A percentile compares a stretch with the other conserved stretches of the same genome.
phyloP scores from a whole-genome alignment of 2,329 filamentous ascomycete genomes.

The Delphinella strobiligena region DNA sequence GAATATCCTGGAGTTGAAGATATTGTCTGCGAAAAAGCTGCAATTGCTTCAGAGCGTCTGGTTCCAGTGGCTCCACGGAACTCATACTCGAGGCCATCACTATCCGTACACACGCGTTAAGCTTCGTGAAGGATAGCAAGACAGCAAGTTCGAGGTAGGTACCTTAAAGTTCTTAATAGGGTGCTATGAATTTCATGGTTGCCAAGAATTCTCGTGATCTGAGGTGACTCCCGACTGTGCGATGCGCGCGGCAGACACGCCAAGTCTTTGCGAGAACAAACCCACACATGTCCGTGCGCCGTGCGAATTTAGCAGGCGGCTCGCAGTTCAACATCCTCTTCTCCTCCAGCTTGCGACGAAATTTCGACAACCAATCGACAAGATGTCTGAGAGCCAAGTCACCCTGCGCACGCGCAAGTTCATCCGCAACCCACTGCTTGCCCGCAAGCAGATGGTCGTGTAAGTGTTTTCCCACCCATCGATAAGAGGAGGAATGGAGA shows the following conservation, averaged over 20 bases:
- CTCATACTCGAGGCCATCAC: too few species aligned
- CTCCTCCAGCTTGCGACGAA: constrained; percentile 5
- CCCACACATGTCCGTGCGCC: not conserved
- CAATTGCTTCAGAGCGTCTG: constrained; percentile 13
- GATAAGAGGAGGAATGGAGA: constrained; percentile 3
- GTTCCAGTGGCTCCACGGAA: too few species aligned
- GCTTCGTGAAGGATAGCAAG: too few species aligned
- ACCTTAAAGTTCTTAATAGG: too few species aligned
- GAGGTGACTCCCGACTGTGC: too few species aligned
- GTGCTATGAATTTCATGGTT: too few species aligned
- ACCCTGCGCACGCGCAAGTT: constrained; percentile 91
- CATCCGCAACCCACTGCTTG: constrained; percentile 98
- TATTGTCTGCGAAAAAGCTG: constrained; percentile 58
- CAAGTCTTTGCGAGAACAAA: not conserved
- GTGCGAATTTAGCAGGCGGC: not conserved
- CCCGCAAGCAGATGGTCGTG: constrained; percentile 99
- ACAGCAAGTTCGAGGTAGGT: too few species aligned
- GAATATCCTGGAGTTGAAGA: constrained; percentile 57
- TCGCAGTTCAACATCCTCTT: not conserved
- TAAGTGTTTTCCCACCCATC: constrained; percentile 29
- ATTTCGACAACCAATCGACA: constrained; percentile 38
- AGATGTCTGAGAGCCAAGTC: constrained; percentile 67
- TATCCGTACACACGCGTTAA: too few species aligned
- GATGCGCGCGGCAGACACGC: too few species aligned
- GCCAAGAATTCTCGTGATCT: constrained; percentile 3